phyloP scores from a whole-genome alignment of 2,329 filamentous ascomycete genomes.

The Zymoseptoria ardabiliae region DNA sequence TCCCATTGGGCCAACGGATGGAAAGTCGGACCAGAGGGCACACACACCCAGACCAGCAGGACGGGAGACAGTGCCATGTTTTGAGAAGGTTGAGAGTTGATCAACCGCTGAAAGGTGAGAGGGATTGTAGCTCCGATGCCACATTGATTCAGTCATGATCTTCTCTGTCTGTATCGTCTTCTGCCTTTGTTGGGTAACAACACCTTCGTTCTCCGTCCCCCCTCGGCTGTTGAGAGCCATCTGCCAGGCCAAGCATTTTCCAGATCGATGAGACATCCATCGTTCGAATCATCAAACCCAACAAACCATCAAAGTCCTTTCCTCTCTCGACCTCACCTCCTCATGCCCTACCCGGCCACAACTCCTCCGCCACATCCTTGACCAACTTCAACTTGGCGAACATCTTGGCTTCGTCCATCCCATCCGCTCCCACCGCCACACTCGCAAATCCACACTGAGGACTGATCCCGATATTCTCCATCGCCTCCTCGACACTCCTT shows the following conservation, averaged over 20 bases:
- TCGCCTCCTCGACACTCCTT: slow-evolving; percentile 29
- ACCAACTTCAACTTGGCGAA: slow-evolving; percentile 33
- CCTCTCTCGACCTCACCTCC: background rate
- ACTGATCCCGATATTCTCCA: slow-evolving; percentile 33
- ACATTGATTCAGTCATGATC: too few relatives aligned
- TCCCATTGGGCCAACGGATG: too few relatives aligned
- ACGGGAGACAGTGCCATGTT: too few relatives aligned
- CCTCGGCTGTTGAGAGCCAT: background rate
- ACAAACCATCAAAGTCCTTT: background rate
- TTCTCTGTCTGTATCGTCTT: background rate
- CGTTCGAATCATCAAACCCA: background rate
- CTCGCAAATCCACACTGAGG: slow-evolving; percentile 35
- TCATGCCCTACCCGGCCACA: slow-evolving; percentile 30
- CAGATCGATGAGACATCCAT: background rate
- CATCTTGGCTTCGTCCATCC: slow-evolving; percentile 34
- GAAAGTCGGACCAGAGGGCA: too few relatives aligned
- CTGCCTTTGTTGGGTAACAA: background rate
- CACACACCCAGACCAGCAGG: too few relatives aligned
- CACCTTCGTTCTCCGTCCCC: background rate
- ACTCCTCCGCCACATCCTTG: slow-evolving; percentile 30
- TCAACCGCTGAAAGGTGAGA: too few relatives aligned
- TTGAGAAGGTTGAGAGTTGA: too few relatives aligned
- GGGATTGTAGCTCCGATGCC: too few relatives aligned
- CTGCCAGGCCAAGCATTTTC: background rate
- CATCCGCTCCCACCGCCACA: slow-evolving; percentile 31